Evolutionary conservation across 176 grass and related monocot species (phyloP), one percentile per base, ranked within the genome.

Genomic region (Ensete glaucum): DNA sequence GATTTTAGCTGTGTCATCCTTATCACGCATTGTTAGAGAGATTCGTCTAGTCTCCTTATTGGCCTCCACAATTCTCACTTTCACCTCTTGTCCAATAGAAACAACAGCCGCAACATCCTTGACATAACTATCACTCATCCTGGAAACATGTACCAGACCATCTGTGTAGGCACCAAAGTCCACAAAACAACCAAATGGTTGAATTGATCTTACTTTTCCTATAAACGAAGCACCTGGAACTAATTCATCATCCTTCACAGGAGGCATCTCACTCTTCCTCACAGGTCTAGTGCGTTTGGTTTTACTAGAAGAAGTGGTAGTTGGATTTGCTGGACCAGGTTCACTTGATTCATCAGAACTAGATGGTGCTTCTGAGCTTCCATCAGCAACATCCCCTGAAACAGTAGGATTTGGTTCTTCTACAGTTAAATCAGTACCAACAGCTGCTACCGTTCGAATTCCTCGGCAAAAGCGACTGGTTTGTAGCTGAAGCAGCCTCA

Each of bases 101-200:
- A 94, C 88, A 65, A 99, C 77, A 52, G 85, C 62, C 26, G 88
- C 83, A 77, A 99, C 89, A 81, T 99, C 95, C 80, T 99, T 85
- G 6, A 99, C 82, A 76, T 82, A 99, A 12, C 79, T 85, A 26
- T 88, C 87, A 66, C 95, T 99, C 73, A 91, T 78, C 84, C 85
- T 74, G 24, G 95, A 99, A 80, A 99, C 85, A 78, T 94, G 95
- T 23, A 99, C 95, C 80, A 94, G 81, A 51, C 95, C 95, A 73
- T 99, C 88, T 15, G 82, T 89, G 79, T 87, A 99, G 26, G 88
- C 86, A 16, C 95, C 95, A 68, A 99, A 82, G 69, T 99, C 91
- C 67, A 94, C 91, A 73, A 99, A 99, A 73, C 85, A 53, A 72
- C 95, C 95, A 79, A 99, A 99, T 72, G 91, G 90, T 58, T 91